Base-by-base conservation (phyloP, 495 filamentous ascomycete genomes). In the Penicillium turbatum region DNA sequence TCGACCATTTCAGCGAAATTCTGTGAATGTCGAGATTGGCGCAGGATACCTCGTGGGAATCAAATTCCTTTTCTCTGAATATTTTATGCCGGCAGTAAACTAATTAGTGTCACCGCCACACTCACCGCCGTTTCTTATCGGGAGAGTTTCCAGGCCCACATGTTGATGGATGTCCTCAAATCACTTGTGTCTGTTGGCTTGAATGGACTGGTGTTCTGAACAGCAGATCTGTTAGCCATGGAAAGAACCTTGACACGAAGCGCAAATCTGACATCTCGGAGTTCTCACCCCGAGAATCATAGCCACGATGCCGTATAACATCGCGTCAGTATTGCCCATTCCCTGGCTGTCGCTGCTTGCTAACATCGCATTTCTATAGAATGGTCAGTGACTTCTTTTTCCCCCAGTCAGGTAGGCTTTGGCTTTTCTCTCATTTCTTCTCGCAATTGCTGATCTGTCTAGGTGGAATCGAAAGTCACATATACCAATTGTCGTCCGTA, bases 371-470 rank as follows among this genome's bases (percentile, higher is more conserved):
- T 30, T 6, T 6, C 1, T 45, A 39, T 62, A 87, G 84, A 41
- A 97, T 98, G 93, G 87, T 95, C 78, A 91, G 92, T 79, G 93
- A 98, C 76, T 97, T 92, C 81, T 98, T 98, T 82, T 98, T 92
- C 63, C 93, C 93, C 19, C 95, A 97, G 61, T 91, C 92, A 37
- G 92, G 84, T 82, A 67, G 48, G 70, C 60, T 19, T 21, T 11
- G 8, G 0, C 16, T 41, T 16, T 11, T n/a, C 8, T 15, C 15
- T 26, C 8, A 6, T 3, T 2, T 9, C 1, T 9, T 31, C 16
- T 10, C 12, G 16, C 34, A 24, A 8, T 26, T 36, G 24, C 62
- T 71, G 37, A 72, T 38, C n/a, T 37, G 17, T 43, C 17, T 43
- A 85, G 84, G 92, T 57, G 93, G 93, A 41, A 82, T 98, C 53